phyloP scores from a whole-genome alignment of 306 rosid species.

The Hippophae gyantsensis region DNA sequence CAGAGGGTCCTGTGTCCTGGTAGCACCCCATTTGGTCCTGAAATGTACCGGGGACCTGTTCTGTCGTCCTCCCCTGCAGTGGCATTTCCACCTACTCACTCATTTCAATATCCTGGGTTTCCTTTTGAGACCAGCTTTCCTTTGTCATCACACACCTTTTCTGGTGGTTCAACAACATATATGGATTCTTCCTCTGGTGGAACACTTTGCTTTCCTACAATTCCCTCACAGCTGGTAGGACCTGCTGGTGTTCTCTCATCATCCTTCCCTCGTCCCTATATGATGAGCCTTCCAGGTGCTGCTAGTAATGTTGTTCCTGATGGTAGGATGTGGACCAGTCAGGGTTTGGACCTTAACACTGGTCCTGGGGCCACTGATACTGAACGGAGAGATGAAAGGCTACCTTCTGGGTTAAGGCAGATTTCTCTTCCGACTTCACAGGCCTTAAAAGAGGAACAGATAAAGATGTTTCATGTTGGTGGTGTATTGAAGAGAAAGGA shows the following conservation, averaged over 20 bases:
- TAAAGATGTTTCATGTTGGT: conserved; percentile 42
- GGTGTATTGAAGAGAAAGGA: conserved; percentile 60
- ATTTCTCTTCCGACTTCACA: conserved; percentile 53
- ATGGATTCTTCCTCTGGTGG: conserved; percentile 53
- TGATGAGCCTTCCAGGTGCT: conserved; percentile 41
- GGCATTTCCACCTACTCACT: conserved; percentile 36
- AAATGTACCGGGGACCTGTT: conserved; percentile 44
- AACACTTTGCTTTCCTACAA: conserved; percentile 50
- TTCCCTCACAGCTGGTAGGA: conserved; percentile 46
- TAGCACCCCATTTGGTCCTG: conserved; percentile 41
- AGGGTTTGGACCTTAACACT: conserved; percentile 62
- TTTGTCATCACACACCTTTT: conserved; percentile 41
- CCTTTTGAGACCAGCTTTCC: conserved; percentile 53
- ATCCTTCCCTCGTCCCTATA: conserved; percentile 44
- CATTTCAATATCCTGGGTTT: conserved; percentile 50
- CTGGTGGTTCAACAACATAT: conserved; percentile 38
- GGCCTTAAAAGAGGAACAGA: conserved; percentile 43
- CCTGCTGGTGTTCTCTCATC: conserved; percentile 48
- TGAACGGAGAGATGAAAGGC: conserved; percentile 53
- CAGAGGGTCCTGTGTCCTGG: conserved; percentile 50
- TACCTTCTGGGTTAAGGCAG: conserved; percentile 35
- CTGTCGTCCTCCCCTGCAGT: conserved; percentile 58
- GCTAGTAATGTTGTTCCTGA: conserved; percentile 40
- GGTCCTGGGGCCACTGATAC: conserved; percentile 59
- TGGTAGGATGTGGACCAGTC: conserved; percentile 55